Evolutionary conservation across 106 monocot genomes (phyloP), one percentile per base, ranked within the genome.

Genomic region (Chionographis japonica): DNA sequence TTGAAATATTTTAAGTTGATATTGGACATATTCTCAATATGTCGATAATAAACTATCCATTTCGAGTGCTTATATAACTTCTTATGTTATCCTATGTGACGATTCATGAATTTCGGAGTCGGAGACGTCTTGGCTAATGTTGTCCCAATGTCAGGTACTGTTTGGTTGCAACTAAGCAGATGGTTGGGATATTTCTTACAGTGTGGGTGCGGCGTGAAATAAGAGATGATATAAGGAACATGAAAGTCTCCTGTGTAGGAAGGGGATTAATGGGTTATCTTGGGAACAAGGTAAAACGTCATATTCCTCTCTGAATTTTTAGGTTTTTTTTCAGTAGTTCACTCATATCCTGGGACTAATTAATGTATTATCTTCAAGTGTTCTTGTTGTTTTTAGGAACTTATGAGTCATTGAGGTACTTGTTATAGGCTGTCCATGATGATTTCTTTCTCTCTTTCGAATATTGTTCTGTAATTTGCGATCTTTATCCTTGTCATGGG

Each of bases 181-280:
- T 86, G 86, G 86, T 86, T 1, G 86, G 86, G 13, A 83, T 86
- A 73, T 86, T 86, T 70, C 79, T 86, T 35, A 86, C 66, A 55
- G 67, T 86, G 6, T 86, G 86, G 86, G 83, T 77, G 59, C 68
- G 83, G 12, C 79, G 83, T 20, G 86, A 86, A 69, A 83, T 79
- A 73, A 83, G 83, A 63, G 79, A 86, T 37, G 76, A 79, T 68
- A 65, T 86, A 27, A 83, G 60, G 65, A 86, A 83, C 66, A 60
- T 86, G 69, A 86, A 86, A 61, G 83, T 83, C 36, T 83, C 86
- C 18, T 86, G 86, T 77, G 79, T 86, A 66, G 86, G 86, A 4
- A 75, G 86, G 71, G 86, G 86, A 11, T 50, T 86, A n/a, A 86
- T 86, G 86, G 82, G 86, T 37, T 86, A 86, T 77, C 86, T 86